phyloP scores from a whole-genome alignment of 2,329 filamentous ascomycete species.

The Apiospora saccharicola region DNA sequence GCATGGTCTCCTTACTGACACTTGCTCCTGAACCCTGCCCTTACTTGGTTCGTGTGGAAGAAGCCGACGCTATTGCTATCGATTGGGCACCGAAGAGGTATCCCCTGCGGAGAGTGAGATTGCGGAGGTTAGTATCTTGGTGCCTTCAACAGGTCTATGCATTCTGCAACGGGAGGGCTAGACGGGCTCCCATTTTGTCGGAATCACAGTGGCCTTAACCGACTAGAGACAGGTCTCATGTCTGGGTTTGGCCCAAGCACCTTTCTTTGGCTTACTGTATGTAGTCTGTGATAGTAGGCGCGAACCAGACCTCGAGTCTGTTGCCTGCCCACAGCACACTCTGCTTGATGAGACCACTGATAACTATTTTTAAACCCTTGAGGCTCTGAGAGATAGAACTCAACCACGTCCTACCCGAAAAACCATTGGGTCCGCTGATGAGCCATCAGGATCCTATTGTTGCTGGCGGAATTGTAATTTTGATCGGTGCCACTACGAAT shows the following conservation, averaged over 20 bases:
- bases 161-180: constrained; percentile 9
- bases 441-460: background rate
- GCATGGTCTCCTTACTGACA: constrained; percentile 17
- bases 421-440: background rate
- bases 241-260: background rate
- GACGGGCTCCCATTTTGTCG: background rate
- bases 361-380: constrained; percentile 6
- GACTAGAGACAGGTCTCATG: background rate
- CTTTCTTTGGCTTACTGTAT: background rate
- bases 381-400: background rate
- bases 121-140: constrained; percentile 3
- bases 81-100: constrained; percentile 10
- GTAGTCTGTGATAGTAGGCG: background rate
- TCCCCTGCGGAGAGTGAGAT: constrained; percentile 6
- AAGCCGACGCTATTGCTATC: background rate
- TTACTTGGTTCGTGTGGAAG: background rate
- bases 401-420: background rate
- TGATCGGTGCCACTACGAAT: background rate
- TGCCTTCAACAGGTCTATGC: background rate
- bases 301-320: background rate
- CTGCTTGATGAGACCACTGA: background rate
- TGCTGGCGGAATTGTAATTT: background rate
- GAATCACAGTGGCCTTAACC: background rate
- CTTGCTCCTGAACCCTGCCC: constrained; percentile 4
- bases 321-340: background rate